Percentiles rank a stretch among this genome's conserved stretches.
Conservation (phyloP, 345 rosid species). For the Corchorus capsularis region DNA sequence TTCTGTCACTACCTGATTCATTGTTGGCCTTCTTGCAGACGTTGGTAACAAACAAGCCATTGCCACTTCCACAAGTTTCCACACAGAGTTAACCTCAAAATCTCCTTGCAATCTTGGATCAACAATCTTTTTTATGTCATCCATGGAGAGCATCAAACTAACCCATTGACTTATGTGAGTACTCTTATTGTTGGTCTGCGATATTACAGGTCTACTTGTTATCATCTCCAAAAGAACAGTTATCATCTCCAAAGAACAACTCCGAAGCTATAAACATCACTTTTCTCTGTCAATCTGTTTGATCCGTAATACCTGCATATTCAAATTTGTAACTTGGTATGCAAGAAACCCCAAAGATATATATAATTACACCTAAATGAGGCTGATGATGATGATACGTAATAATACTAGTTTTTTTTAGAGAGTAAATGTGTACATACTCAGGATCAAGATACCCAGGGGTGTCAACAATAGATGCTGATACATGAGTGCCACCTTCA, state of each 20-base stretch:
- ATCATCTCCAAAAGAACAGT: constrained; percentile 55
- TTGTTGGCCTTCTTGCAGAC: constrained; percentile 42
- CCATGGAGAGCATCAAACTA: constrained; percentile 38
- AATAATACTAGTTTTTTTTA: background rate
- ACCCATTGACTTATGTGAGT: constrained; percentile 49
- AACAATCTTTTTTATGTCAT: constrained; percentile 45
- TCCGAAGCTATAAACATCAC: constrained; percentile 63
- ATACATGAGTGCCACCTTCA: constrained; percentile 35
- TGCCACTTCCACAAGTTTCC: constrained; percentile 56
- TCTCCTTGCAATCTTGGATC: constrained; percentile 52
- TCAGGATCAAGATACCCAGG: constrained; percentile 35
- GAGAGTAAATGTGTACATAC: background rate
- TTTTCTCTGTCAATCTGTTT: constrained; percentile 44
- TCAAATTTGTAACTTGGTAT: too few species aligned
- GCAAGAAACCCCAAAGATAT: too few species aligned
- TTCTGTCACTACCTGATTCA: constrained; percentile 44
- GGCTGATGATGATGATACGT: background rate
- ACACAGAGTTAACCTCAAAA: constrained; percentile 37
- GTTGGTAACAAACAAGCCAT: constrained; percentile 41
- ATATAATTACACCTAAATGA: too few species aligned
- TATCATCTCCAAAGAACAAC: constrained; percentile 49
- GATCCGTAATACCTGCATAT: background rate
- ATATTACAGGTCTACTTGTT: constrained; percentile 43
- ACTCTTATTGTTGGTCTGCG: constrained; percentile 20
- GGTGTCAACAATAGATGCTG: constrained; percentile 45